A percentile compares a stretch with the other conserved stretches of the same genome.
These are phyloP conservation scores for Colletotrichum lupini DNA, from an alignment of 2,329 filamentous ascomycete genomes.

Conservation along the genomic window DNA sequence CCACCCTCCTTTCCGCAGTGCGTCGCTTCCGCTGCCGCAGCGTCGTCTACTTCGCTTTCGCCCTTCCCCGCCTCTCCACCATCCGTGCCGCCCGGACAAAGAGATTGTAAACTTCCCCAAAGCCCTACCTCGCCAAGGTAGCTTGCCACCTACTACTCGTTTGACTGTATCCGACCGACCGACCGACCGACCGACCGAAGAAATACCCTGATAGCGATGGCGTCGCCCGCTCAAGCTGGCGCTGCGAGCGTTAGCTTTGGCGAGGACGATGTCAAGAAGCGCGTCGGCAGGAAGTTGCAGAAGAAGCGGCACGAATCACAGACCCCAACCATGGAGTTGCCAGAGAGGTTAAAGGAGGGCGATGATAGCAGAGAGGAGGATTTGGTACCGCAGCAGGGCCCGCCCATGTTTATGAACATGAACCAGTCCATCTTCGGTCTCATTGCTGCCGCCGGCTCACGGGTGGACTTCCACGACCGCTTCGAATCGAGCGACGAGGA, in stretches of 20 bases:
- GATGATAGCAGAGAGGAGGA: slow-evolving; percentile 62
- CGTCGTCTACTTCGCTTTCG: not conserved
- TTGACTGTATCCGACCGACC: not conserved
- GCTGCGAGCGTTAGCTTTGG: slow-evolving; percentile 42
- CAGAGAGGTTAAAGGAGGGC: slow-evolving; percentile 62
- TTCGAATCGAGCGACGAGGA: slow-evolving; percentile 91
- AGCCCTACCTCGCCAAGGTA: not conserved
- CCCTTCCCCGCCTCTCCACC: not conserved
- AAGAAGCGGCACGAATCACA: slow-evolving; percentile 54
- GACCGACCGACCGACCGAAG: slow-evolving; percentile 15
- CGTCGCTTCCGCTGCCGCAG: slow-evolving; percentile 2
- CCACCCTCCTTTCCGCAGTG: not conserved
- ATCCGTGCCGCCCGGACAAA: not conserved
- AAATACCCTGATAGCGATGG: slow-evolving; percentile 26
- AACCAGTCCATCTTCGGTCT: slow-evolving; percentile 95
- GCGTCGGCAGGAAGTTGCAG: slow-evolving; percentile 56
- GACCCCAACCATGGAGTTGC: slow-evolving; percentile 58
- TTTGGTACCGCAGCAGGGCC: slow-evolving; percentile 55
- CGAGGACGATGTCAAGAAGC: slow-evolving; percentile 50
- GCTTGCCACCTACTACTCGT: not conserved
- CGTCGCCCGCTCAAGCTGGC: slow-evolving; percentile 20
- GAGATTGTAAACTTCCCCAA: not conserved
- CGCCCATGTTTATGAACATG: slow-evolving; percentile 75
- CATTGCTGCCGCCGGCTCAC: slow-evolving; percentile 87
- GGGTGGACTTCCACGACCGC: slow-evolving; percentile 82